Conservation (phyloP, 352 stramenopile species). For the Chrysophaeum taylorii region DNA sequence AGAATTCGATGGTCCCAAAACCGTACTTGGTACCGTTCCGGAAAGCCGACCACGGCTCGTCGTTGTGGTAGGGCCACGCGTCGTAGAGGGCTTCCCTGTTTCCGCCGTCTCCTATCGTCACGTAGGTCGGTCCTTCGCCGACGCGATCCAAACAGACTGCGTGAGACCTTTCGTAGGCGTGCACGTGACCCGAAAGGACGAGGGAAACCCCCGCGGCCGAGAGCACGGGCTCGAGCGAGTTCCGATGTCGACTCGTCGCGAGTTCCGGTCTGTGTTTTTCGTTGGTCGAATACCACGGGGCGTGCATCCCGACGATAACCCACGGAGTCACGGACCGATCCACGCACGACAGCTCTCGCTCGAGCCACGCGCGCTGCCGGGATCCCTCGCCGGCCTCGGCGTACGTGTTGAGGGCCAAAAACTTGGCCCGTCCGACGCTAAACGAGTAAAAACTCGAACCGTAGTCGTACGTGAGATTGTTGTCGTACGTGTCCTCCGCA, state of each 20-base stretch:
- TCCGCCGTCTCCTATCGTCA: conserved; percentile 78
- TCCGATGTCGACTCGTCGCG: no score
- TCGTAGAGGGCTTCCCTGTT: conserved; percentile 60
- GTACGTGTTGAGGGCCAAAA: no score
- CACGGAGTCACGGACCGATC: conserved; percentile 73
- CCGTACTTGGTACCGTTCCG: conserved; percentile 14
- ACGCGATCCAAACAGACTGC: no score
- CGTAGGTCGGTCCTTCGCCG: conserved; percentile 78
- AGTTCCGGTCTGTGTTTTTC: conserved; percentile 57
- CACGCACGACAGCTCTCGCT: conserved; percentile 61
- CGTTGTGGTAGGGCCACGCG: conserved; percentile 33
- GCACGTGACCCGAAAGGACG: conserved; percentile 75
- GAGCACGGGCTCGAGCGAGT: conserved; percentile 77
- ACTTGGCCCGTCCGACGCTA: no score
- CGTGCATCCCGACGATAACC: conserved; percentile 79
- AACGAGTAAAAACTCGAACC: no score
- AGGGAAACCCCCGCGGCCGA: conserved; percentile 74
- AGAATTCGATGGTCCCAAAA: neutral
- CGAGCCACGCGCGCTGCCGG: conserved; percentile 79
- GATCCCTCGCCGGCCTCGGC: no score
- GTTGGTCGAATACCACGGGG: conserved; percentile 85
- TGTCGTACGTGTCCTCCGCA: neutral
- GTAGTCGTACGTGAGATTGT: neutral
- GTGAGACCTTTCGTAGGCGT: conserved; percentile 79
- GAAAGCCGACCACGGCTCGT: conserved; percentile 41